Conservation (phyloP, 805 yeast species). For the Zygoascus ofunaensis region DNA sequence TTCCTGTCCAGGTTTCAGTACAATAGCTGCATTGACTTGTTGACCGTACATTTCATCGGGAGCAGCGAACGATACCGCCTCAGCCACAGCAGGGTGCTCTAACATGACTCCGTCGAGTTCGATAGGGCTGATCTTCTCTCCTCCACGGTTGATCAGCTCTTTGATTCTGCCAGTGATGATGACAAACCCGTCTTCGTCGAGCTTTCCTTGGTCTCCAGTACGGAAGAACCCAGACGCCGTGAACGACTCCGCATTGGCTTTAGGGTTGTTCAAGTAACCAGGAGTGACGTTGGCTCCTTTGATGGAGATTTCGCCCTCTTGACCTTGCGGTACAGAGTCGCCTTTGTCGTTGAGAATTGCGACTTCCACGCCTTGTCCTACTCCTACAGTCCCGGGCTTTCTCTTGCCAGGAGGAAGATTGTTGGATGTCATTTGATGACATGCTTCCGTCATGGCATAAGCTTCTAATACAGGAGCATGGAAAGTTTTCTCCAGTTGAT, state of each 20-base stretch:
- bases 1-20: slow-evolving; percentile 31
- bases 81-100: slow-evolving; percentile 53
- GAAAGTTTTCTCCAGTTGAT: slow-evolving; percentile 46
- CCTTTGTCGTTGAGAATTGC: slow-evolving; percentile 46
- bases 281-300: slow-evolving; percentile 60
- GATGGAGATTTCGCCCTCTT: slow-evolving; percentile 60
- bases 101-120: slow-evolving; percentile 56
- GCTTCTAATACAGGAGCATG: slow-evolving; percentile 67
- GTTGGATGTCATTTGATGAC: slow-evolving; percentile 75
- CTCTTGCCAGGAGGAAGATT: slow-evolving; percentile 55
- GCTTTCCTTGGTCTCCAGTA: slow-evolving; percentile 69
- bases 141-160: slow-evolving; percentile 68
- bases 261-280: slow-evolving; percentile 62
- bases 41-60: slow-evolving; percentile 63
- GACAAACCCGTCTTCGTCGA: slow-evolving; percentile 51
- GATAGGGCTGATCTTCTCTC: slow-evolving; percentile 68
- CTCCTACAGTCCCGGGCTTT: slow-evolving; percentile 66
- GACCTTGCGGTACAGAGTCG: slow-evolving; percentile 39
- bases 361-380: slow-evolving; percentile 59
- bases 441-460: slow-evolving; percentile 73
- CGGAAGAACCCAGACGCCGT: slow-evolving; percentile 55
- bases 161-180: slow-evolving; percentile 61
- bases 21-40: slow-evolving; percentile 61
- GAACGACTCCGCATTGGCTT: slow-evolving; percentile 61
- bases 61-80: slow-evolving; percentile 64